Base-by-base conservation (phyloP, 768 basidiomycete genomes). In the Boletus sp. region DNA sequence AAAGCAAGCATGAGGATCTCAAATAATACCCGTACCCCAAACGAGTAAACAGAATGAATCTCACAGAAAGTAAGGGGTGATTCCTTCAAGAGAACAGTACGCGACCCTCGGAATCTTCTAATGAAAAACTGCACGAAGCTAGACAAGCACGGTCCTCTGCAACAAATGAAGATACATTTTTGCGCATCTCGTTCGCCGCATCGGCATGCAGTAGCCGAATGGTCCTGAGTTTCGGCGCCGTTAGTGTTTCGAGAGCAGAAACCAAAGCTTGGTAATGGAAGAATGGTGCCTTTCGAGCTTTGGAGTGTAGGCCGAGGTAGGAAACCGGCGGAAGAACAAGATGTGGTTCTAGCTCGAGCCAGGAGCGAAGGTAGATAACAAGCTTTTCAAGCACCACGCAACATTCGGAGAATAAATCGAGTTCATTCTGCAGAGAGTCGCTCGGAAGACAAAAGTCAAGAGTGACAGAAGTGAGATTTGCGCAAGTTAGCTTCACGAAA, bases 251-350 rank as follows among this genome's bases (percentile, higher is more conserved):
- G 42, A 68, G 68, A 41, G 68, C 59, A 7, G 56, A 53, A 47
- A 68, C n/a, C 39, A 68, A 46, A 27, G 59, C 47, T 7, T 48
- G 53, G 11, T 55, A 50, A 42, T 68, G 61, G 44, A 56, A 54
- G 43, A 50, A 19, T 37, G 54, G 55, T 25, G 47, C 53, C 37
- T 60, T 57, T 5, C 23, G 11, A 19, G 51, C 40, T 39, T 65
- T 70, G 39, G 59, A 57, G 41, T 68, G 47, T 25, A 70, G 35
- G 27, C 64, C 56, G 33, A 68, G 61, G 40, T 41, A 58, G n/a
- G 66, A 68, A 47, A 68, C 37, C 7, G 68, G 59, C 13, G 68
- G 67, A 9, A 68, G 56, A 25, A 50, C 23, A 21, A 68, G 68
- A 37, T n/a, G 35, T 30, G 48, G 40, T 27, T 43, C 60, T 19